Conservation (phyloP, 179 eudicot genomes). For the Spergularia azorica region DNA sequence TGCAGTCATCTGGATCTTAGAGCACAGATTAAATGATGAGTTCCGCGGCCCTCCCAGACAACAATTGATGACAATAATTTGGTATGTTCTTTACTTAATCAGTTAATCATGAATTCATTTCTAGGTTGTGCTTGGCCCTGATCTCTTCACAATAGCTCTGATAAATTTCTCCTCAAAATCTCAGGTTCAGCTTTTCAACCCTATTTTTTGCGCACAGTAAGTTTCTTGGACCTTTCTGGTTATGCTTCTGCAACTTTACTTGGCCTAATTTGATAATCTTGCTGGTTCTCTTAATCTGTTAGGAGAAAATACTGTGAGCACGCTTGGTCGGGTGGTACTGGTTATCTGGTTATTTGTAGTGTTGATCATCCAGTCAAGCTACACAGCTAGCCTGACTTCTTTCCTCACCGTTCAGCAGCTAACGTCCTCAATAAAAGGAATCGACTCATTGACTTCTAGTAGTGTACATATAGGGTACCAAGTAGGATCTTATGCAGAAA, state of each 20-base stretch:
- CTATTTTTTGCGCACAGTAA: slow-evolving; percentile 79
- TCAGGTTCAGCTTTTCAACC: slow-evolving; percentile 89
- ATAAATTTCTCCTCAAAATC: slow-evolving; percentile 22
- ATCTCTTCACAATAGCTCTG: slow-evolving; percentile 3
- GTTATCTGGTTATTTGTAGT: slow-evolving; percentile 75
- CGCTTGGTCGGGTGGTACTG: slow-evolving; percentile 65
- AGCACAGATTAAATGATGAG: slow-evolving; percentile 73
- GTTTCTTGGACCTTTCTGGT: slow-evolving; percentile 27
- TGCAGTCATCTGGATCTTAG: slow-evolving; percentile 74
- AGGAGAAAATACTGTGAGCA: slow-evolving; percentile 69
- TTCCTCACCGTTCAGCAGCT: slow-evolving; percentile 65
- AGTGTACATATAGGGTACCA: slow-evolving; percentile 49
- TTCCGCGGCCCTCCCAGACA: slow-evolving; percentile 72
- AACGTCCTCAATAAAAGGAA: slow-evolving; percentile 55
- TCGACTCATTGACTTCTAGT: slow-evolving; percentile 50
- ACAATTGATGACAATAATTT: slow-evolving; percentile 62
- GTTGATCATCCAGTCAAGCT: slow-evolving; percentile 63
- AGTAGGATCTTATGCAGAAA: slow-evolving; percentile 64
- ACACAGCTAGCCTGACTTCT: slow-evolving; percentile 75
- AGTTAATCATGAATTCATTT: slow-evolving; percentile 2
- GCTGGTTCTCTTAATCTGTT: slow-evolving; percentile 8
- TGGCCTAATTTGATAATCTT: not conserved
- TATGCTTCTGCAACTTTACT: not conserved
- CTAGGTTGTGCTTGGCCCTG: not conserved
- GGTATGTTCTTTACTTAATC: slow-evolving; percentile 42